A percentile compares a stretch with the other conserved stretches of the same genome.
phyloP scores from a whole-genome alignment of 805 yeast species.

The Maudiozyma pseudohumilis region DNA sequence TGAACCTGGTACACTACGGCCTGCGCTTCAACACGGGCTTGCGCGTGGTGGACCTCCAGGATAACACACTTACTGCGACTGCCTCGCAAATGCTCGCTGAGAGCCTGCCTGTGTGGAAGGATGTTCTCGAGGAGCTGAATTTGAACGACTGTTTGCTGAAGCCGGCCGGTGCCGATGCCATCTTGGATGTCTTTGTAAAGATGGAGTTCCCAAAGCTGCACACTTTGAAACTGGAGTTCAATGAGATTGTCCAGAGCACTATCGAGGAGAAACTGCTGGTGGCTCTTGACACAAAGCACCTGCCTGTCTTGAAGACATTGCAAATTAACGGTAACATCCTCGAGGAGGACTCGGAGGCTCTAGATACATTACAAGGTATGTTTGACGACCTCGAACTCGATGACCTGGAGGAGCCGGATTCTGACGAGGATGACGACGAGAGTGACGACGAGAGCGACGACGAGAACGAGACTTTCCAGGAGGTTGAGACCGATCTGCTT shows the following conservation, averaged over 20 bases:
- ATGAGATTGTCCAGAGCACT: conserved; percentile 66
- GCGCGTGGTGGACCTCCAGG: conserved; percentile 77
- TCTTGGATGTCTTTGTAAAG: conserved; percentile 41
- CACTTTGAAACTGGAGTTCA: conserved; percentile 69
- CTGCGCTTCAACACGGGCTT: conserved; percentile 51
- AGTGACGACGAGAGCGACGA: conserved; percentile 32
- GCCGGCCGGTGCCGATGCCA: conserved; percentile 56
- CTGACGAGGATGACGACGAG: conserved; percentile 42
- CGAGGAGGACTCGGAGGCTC: conserved; percentile 71
- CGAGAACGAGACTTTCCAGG: conserved; percentile 36
- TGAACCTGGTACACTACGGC: conserved; percentile 63
- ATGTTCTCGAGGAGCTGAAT: conserved; percentile 60
- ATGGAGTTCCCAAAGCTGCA: conserved; percentile 37
- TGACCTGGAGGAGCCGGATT: conserved; percentile 77
- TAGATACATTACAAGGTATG: conserved; percentile 49
- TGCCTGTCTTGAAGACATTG: conserved; percentile 52
- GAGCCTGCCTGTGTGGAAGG: conserved; percentile 51
- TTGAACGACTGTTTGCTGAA: conserved; percentile 84
- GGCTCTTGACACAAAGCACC: conserved; percentile 40
- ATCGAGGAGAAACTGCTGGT: conserved; percentile 42
- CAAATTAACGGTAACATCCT: conserved; percentile 93
- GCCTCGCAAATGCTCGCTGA: conserved; percentile 60
- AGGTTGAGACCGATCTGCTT: conserved; percentile 36
- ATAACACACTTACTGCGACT: conserved; percentile 75
- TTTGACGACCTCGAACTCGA: conserved; percentile 89